These are phyloP conservation scores for Nannochloropsis gaditana DNA, from an alignment of 108 stramenopile species.

Conservation along the genomic window DNA sequence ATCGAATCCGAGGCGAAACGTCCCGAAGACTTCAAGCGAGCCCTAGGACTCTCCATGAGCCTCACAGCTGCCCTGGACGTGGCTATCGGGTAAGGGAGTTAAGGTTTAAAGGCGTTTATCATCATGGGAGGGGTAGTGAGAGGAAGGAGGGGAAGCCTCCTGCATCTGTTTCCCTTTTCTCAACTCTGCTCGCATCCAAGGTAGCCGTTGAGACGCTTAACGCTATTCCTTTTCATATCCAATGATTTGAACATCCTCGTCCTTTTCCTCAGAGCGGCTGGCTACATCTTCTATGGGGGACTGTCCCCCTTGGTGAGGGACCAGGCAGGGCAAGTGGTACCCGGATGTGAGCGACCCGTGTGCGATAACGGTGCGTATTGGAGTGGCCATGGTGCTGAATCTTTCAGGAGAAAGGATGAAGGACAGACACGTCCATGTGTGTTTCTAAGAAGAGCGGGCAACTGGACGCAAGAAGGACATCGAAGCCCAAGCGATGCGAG, in stretches of 20 bases:
- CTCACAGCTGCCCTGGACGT: background rate
- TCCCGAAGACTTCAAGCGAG: background rate
- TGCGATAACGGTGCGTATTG: background rate
- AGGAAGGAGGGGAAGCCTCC: background rate
- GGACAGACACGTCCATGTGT: no score
- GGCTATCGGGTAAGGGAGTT: background rate
- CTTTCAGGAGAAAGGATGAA: no score
- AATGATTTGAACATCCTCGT: no score
- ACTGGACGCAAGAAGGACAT: no score
- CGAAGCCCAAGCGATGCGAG: no score
- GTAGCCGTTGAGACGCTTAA: no score
- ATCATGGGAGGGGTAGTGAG: background rate
- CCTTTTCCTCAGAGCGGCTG: background rate
- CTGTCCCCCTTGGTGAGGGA: background rate
- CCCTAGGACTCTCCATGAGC: background rate
- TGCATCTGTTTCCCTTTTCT: background rate
- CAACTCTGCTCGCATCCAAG: background rate
- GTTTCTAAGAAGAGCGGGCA: no score
- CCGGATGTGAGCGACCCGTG: background rate
- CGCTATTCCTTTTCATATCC: no score
- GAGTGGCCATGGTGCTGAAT: background rate
- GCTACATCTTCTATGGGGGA: background rate
- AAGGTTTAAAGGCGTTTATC: background rate
- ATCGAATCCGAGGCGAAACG: background rate
- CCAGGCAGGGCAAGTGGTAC: background rate